These are phyloP conservation scores for Friedmanniomyces endolithicus DNA, from an alignment of 495 filamentous ascomycete genomes.

Conservation along the genomic window DNA sequence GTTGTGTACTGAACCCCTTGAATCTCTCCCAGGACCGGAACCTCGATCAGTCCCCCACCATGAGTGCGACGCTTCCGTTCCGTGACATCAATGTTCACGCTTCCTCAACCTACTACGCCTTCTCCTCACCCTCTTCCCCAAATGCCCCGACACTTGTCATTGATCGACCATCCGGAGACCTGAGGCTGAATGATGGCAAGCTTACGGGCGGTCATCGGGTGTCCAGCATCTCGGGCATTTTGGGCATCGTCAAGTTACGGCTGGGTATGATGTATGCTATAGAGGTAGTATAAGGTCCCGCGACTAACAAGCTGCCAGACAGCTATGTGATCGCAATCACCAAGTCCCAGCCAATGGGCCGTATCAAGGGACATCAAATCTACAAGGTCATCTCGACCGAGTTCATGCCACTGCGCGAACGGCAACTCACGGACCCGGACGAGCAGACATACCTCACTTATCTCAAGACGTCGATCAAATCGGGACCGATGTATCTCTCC, in stretches of 20 bases:
- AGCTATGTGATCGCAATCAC: conserved; percentile 96
- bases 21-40: not conserved
- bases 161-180: conserved; percentile 83
- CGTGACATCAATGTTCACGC: conserved; percentile 93
- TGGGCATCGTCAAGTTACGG: conserved; percentile 80
- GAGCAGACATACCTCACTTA: conserved; percentile 81
- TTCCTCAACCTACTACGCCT: conserved; percentile 83
- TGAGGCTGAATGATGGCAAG: conserved; percentile 68
- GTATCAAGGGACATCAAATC: conserved; percentile 82
- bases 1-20: not conserved
- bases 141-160: conserved; percentile 75
- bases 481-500: conserved; percentile 91
- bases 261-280: conserved; percentile 49
- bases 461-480: conserved; percentile 63
- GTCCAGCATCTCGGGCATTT: conserved; percentile 83
- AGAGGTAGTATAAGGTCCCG: not conserved
- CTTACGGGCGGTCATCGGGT: conserved; percentile 66
- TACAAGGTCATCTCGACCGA: conserved; percentile 88
- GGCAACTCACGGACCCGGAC: conserved; percentile 76
- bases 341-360: conserved; percentile 80
- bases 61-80: conserved; percentile 63
- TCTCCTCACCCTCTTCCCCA: conserved; percentile 88
- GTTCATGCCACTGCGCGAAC: conserved; percentile 86
- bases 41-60: conserved; percentile 22
- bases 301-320: conserved; percentile 42